Evolutionary conservation across 2,329 filamentous ascomycete genomes (phyloP), one percentile per base, ranked within the genome.

Genomic region (Neonectria hederae): DNA sequence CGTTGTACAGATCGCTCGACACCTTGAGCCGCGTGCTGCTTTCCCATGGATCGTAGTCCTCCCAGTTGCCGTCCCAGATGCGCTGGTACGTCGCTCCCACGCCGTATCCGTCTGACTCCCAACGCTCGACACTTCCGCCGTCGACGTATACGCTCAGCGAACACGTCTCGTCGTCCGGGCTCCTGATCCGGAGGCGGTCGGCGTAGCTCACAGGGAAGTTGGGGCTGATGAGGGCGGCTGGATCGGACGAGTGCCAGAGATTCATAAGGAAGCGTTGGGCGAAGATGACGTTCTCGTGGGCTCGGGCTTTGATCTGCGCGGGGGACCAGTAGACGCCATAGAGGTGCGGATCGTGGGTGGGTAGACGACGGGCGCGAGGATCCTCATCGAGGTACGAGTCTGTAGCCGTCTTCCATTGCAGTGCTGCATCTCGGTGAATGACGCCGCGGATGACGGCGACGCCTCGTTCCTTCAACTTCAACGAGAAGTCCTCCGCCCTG

Each of bases 31-130:
- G 86, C 63, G 87, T 85, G 67, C 85, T 87, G 7, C 87, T 87
- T 76, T 94, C 91, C 86, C 90, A 94, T 0, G 92, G 87, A 70
- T 94, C 90, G 73, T 91, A 93, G 2, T 87, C 80, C 73, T 94
- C 92, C 91, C 91, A 94, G 9, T 84, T 78, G 0, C 92, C 92
- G 49, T 86, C 78, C 69, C 89, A 89, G 55, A 95, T 87, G 28
- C 84, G 78, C 54, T 86, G 83, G 76, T 94, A 95, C 2, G 91
- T 89, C 6, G 82, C 80, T 7, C 85, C 79, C 13, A 74, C 78
- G 4, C 86, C 84, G 69, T 91, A 91, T 30, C 88, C 87, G 10
- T 85, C 82, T 21, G 86, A 82, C 72, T 91, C 89, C 89, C 89
- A 91, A n/a, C 89, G 81, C 69, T 91, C 88, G 4, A 89, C 82